These are phyloP conservation scores for Rhytidhysteron rufulum DNA, from an alignment of 2,329 filamentous ascomycete genomes.

Conservation along the genomic window DNA sequence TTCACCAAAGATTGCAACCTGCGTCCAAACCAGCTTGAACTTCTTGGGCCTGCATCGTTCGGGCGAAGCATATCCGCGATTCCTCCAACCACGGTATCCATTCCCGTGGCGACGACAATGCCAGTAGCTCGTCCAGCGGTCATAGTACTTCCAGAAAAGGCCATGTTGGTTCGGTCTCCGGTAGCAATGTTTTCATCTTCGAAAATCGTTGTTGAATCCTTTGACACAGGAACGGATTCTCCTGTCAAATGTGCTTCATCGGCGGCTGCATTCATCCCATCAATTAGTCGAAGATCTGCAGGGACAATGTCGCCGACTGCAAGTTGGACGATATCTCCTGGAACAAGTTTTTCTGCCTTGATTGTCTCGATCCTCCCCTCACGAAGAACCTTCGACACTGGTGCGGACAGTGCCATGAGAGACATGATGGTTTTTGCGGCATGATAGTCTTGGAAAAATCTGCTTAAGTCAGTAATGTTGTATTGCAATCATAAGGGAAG, in stretches of 20 bases:
- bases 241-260: slow-evolving; percentile 74
- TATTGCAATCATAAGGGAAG: background rate
- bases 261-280: slow-evolving; percentile 69
- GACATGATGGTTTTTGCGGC: slow-evolving; percentile 41
- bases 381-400: slow-evolving; percentile 35
- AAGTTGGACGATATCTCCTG: slow-evolving; percentile 37
- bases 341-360: slow-evolving; percentile 35
- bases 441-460: slow-evolving; percentile 48
- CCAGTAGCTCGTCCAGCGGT: slow-evolving; percentile 67
- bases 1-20: slow-evolving; percentile 27
- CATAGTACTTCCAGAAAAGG: slow-evolving; percentile 68
- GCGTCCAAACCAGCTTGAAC: slow-evolving; percentile 35
- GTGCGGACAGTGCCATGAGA: slow-evolving; percentile 37
- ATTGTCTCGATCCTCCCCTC: slow-evolving; percentile 32
- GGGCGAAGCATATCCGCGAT: slow-evolving; percentile 68
- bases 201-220: slow-evolving; percentile 50
- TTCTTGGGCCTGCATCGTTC: slow-evolving; percentile 46
- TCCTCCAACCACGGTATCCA: slow-evolving; percentile 71
- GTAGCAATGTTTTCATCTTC: slow-evolving; percentile 51
- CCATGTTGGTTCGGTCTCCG: slow-evolving; percentile 67
- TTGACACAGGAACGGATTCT: slow-evolving; percentile 68
- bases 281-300: slow-evolving; percentile 60
- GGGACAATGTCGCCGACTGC: slow-evolving; percentile 60
- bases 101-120: slow-evolving; percentile 66
- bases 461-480: slow-evolving; percentile 16